Base-by-base conservation (phyloP, 1,139 yeast genomes). In the Protomyces inundatus region DNA sequence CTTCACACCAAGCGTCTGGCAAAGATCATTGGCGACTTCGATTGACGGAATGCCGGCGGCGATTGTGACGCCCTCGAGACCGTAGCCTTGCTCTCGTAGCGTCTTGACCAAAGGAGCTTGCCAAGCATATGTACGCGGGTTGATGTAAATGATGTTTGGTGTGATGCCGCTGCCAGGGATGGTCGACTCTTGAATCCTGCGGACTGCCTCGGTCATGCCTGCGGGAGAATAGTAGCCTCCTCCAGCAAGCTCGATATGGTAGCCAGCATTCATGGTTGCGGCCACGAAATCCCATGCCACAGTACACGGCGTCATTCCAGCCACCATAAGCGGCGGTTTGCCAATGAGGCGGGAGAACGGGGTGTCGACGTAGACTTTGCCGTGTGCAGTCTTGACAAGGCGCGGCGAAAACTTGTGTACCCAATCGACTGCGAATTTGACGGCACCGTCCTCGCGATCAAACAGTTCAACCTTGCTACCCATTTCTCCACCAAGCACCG, bases 11-110 rank as follows among this genome's bases (percentile, higher is more conserved):
- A 93, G 82, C 56, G 90, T 88, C 76, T 87, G 87, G 72, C 95
- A 93, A 78, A 93, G 93, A 78, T 93, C 99, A 72, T 95, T 81
- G 61, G 98, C 98, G 72, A 95, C 97, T 76, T 95, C 98, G 69
- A 91, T 77, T 37, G 98, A 90, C 67, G 99, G 99, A 70, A 93
- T 98, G 83, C 99, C 99, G 63, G 99, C 99, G 81, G 98, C 99
- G 74, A 93, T 90, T 60, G 98, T 86, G 77, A 93, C 79, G 65
- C 97, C 91, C 78, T 93, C 97, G 71, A 93, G 86, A 70, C 98
- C 98, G 82, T 87, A 90, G 55, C 98, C 98, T 73, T 82, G 86
- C 70, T 84, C 87, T 79, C 98, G 86, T 76, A 93, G 83, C 68
- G 85, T 87, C 76, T 85, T 89, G 75, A 93, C 87, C 79, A 93